These are phyloP conservation scores for Cladosporium sphaerospermum DNA, from an alignment of 2,329 filamentous ascomycete genomes.

Conservation along the genomic window DNA sequence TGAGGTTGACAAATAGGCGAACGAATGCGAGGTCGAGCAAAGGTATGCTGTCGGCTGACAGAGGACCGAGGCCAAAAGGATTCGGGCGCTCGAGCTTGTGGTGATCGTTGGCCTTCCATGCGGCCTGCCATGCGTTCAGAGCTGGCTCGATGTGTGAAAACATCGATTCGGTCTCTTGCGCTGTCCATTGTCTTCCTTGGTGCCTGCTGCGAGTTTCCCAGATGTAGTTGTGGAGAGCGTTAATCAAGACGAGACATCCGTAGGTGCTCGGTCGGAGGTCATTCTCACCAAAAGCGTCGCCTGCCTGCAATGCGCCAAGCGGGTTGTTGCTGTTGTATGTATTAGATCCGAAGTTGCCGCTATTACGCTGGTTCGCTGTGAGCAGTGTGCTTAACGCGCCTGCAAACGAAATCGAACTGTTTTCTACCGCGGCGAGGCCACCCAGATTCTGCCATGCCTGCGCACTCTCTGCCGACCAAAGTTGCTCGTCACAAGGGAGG, in stretches of 20 bases:
- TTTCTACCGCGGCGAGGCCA: conserved; percentile 61
- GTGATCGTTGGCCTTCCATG: conserved; percentile 80
- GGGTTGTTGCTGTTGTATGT: conserved; percentile 18
- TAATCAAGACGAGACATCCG: conserved; percentile 84
- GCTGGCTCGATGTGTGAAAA: conserved; percentile 92
- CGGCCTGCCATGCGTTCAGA: conserved; percentile 86
- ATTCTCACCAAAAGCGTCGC: conserved; percentile 35
- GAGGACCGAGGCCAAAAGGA: conserved; percentile 70
- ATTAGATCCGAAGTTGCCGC: conserved; percentile 18
- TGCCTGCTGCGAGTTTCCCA: conserved; percentile 95
- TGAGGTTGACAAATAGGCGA: conserved; percentile 86
- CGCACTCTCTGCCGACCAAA: conserved; percentile 79
- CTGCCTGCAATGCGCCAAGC: conserved; percentile 17
- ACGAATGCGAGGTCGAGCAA: conserved; percentile 89
- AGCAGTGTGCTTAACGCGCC: conserved; percentile 74
- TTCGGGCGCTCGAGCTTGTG: conserved; percentile 82
- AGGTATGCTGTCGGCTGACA: conserved; percentile 87
- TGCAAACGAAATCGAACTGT: conserved; percentile 71
- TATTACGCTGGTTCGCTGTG: conserved; percentile 61
- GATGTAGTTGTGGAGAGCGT: conserved; percentile 94
- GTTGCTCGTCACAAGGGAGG: conserved; percentile 85
- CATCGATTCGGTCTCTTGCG: conserved; percentile 91
- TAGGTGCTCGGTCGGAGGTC: conserved; percentile 81
- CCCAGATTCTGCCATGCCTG: conserved; percentile 74
- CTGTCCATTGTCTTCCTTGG: conserved; percentile 81